Evolutionary conservation across 2,329 filamentous ascomycete species (phyloP).

Genomic region (Ophiocordyceps polyrhachis-furcata): DNA sequence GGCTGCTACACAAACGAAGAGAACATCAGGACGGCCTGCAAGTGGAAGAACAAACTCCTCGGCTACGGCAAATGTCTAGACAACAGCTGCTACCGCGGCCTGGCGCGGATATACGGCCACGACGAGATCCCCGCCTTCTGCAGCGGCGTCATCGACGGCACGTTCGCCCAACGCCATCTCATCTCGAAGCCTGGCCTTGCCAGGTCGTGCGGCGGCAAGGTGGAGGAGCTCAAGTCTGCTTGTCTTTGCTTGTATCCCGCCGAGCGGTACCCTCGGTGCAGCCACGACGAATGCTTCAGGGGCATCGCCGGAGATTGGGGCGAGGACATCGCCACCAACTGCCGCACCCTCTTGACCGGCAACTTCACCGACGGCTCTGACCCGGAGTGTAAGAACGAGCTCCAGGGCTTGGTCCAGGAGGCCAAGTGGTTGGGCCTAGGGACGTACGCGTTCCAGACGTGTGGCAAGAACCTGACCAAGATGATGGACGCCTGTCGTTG

Average conservation of each 20-base stretch:
- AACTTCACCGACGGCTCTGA: neutral
- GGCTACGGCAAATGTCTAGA: neutral
- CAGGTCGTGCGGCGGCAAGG: neutral
- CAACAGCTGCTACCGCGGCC: neutral
- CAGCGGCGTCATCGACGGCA: neutral
- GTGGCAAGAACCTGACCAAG: neutral
- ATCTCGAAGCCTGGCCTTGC: neutral
- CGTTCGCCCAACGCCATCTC: neutral
- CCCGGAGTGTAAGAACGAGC: neutral
- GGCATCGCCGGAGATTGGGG: neutral
- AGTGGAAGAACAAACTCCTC: neutral
- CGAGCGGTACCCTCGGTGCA: neutral
- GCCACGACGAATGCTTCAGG: neutral
- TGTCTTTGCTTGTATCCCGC: neutral
- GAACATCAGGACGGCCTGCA: neutral
- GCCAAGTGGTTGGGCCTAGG: neutral
- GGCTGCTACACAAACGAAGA: neutral
- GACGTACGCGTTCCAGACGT: neutral
- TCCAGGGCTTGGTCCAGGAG: neutral
- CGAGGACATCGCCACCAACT: neutral
- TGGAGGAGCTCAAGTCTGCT: neutral
- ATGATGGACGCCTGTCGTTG: neutral
- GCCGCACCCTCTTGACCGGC: neutral
- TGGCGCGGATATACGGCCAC: neutral
- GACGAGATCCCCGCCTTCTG: neutral